These are phyloP conservation scores for Termitomyces sp. DNA, from an alignment of 768 basidiomycete genomes.

Conservation along the genomic window DNA sequence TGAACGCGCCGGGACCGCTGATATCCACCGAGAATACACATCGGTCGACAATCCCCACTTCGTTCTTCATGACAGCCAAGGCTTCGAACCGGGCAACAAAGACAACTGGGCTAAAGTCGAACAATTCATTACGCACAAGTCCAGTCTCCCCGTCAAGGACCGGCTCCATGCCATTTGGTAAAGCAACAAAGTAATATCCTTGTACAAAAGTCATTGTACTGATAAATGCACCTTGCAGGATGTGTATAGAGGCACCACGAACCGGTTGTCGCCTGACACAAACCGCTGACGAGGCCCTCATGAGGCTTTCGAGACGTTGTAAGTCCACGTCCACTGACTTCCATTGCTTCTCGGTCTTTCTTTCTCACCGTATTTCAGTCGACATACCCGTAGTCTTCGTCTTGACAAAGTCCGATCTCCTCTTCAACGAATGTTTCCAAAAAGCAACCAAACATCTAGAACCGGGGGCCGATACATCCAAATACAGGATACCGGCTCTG, in stretches of 20 bases:
- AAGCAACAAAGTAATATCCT: neutral
- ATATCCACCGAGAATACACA: neutral
- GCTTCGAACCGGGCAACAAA: neutral
- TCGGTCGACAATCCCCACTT: neutral
- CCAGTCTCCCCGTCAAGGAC: neutral
- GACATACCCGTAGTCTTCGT: neutral
- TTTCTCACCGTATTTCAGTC: neutral
- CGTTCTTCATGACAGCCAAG: neutral
- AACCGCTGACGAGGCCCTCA: neutral
- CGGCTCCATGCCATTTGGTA: conserved; percentile 1
- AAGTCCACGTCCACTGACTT: neutral
- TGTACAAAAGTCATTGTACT: neutral
- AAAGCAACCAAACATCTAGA: neutral
- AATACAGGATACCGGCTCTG: neutral
- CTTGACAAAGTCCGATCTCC: neutral
- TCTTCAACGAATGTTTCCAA: neutral
- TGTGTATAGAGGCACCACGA: neutral
- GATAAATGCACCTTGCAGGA: neutral
- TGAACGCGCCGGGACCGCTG: neutral
- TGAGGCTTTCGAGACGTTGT: neutral
- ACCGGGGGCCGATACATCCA: neutral
- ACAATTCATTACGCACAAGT: neutral
- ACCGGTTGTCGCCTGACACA: neutral
- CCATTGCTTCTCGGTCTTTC: neutral
- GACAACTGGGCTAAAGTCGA: neutral